phyloP scores from a whole-genome alignment of 2,329 filamentous ascomycete species.

The Diaporthe humulicola region DNA sequence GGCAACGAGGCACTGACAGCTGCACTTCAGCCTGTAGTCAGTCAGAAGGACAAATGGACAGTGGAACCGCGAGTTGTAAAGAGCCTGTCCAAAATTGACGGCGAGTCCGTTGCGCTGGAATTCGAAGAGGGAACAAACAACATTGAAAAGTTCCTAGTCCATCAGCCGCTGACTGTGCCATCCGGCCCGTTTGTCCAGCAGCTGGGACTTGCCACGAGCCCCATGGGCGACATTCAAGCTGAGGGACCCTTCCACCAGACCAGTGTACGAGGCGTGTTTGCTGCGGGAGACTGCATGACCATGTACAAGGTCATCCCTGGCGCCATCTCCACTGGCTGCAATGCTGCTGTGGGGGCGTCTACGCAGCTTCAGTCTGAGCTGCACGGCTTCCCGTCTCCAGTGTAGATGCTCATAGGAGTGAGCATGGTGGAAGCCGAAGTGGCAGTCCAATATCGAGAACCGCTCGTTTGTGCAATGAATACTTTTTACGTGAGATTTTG shows the following conservation, averaged over 20 bases:
- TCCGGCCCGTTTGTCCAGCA: slow-evolving; percentile 17
- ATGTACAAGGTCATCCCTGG: slow-evolving; percentile 27
- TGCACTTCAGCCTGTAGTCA: background rate
- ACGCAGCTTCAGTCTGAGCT: slow-evolving; percentile 10
- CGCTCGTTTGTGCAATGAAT: no score
- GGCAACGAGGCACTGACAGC: slow-evolving; percentile 5
- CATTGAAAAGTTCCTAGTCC: slow-evolving; percentile 17
- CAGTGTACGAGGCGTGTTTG: slow-evolving; percentile 16
- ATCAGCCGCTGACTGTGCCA: slow-evolving; percentile 1
- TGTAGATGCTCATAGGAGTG: background rate
- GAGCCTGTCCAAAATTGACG: background rate
- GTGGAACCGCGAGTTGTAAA: background rate
- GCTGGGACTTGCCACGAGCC: slow-evolving; percentile 16
- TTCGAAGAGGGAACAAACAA: slow-evolving; percentile 5
- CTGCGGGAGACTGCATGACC: slow-evolving; percentile 29
- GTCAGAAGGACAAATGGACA: slow-evolving; percentile 14
- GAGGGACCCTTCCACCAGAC: slow-evolving; percentile 14
- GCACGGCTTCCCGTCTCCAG: slow-evolving; percentile 10
- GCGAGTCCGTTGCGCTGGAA: background rate
- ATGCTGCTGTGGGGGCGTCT: slow-evolving; percentile 4
- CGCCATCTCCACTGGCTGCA: background rate
- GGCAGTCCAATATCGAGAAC: no score
- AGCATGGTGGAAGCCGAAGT: background rate
- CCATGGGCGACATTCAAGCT: slow-evolving; percentile 24
- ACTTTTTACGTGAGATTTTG: background rate